Base-by-base conservation (phyloP, 345 rosid genomes). In the Fremontodendron californicum region DNA sequence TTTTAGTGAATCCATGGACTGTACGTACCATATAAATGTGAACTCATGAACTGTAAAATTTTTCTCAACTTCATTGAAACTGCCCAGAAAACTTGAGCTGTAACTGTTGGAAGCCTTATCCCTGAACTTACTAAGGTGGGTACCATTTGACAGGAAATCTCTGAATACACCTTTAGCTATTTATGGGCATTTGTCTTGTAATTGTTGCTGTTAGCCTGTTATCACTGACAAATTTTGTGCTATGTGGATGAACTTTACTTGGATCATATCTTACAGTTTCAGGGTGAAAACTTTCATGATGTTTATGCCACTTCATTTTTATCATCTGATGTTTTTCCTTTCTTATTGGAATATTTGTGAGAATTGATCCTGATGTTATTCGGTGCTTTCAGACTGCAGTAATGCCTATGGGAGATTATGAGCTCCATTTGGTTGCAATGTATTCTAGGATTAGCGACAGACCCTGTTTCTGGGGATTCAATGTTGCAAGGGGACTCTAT, bases 361-460 rank as follows among this genome's bases (percentile, higher is more conserved):
- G 55, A 27, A 49, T 49, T 49, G 61, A 71, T 31, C 19, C 10
- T 60, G 29, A 74, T 71, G 51, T 69, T 69, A 11, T 79, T 71
- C 77, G 82, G 76, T 81, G 54, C 69, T 74, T 84, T 74, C 87
- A 95, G 99, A 95, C 98, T 82, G 99, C 99, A 68, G 93, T 95
- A 51, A 82, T 95, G 91, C 87, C 81, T 33, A 66, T 90, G 4
- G 94, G 97, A 81, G 87, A 73, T 27, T 92, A 85, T 82, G 99
- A 96, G 88, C 93, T 96, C 66, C 99, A 96, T 89, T 85, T 96
- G 87, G 97, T 96, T 87, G 96, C 99, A 16, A 91, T 96, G 96
- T 82, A 71, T 80, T 87, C 96, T 40, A 87, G 89, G 74, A 78
- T 82, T 74, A 82, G 77, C 48, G 90, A 85, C 43, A 84, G 81